phyloP scores from a whole-genome alignment of 805 yeast species.

The Jamesozyma hellenica region DNA sequence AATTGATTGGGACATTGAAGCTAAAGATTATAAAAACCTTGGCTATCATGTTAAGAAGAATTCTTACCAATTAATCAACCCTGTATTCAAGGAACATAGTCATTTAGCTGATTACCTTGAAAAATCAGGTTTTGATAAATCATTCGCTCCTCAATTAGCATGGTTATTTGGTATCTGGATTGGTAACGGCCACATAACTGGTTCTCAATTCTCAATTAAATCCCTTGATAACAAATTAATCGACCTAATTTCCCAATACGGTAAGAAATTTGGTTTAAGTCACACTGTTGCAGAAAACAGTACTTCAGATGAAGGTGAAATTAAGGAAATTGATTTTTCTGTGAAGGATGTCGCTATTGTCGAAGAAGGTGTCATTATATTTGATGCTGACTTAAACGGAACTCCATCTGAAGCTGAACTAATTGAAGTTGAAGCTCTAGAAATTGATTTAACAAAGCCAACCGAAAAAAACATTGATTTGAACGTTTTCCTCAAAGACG shows the following conservation, averaged over 20 bases:
- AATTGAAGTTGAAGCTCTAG: neutral
- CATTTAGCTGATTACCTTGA: slow-evolving; percentile 8
- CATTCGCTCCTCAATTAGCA: slow-evolving; percentile 18
- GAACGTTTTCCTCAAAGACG: neutral
- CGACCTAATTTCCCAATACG: slow-evolving; percentile 14
- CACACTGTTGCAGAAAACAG: too few relatives aligned
- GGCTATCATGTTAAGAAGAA: slow-evolving; percentile 21
- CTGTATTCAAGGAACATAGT: slow-evolving; percentile 16
- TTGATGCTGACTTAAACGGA: slow-evolving; percentile 3
- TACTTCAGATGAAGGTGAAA: neutral
- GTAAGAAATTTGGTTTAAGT: slow-evolving; percentile 1
- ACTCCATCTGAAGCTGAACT: slow-evolving; percentile 2
- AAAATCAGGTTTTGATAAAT: slow-evolving; percentile 9
- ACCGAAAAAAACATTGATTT: too few relatives aligned
- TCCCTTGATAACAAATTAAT: slow-evolving; percentile 13
- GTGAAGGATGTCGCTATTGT: too few relatives aligned
- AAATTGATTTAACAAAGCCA: too few relatives aligned
- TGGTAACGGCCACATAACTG: slow-evolving; percentile 21
- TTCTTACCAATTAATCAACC: slow-evolving; percentile 31
- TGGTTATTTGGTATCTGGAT: slow-evolving; percentile 34
- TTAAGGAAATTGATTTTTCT: too few relatives aligned
- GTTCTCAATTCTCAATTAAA: slow-evolving; percentile 17
- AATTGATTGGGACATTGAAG: slow-evolving; percentile 36
- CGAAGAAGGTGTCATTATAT: too few relatives aligned
- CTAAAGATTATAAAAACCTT: slow-evolving; percentile 26